Percentiles rank a stretch among this genome's conserved stretches.
Evolutionary conservation across 2,329 filamentous ascomycete species (phyloP).

Genomic region (Sporothrix globosa): DNA sequence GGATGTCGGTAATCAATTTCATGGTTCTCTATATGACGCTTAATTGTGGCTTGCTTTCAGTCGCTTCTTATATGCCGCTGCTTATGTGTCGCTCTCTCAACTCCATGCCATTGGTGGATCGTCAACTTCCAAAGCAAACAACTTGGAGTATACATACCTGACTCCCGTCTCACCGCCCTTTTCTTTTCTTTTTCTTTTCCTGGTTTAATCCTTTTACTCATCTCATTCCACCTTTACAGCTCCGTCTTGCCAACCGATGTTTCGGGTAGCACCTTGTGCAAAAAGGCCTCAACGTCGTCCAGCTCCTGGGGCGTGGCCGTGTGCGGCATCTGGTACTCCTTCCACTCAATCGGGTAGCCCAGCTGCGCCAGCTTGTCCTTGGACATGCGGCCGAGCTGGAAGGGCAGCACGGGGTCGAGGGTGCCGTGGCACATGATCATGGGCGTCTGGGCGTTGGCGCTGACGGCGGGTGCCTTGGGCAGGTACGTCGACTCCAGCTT

Average conservation of each 20-base stretch:
- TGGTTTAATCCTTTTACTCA: no score
- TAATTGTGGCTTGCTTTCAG: no score
- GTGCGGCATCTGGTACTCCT: constrained; percentile 74
- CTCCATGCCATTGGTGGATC: not conserved
- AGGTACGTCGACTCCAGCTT: constrained; percentile 68
- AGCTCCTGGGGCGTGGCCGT: constrained; percentile 78
- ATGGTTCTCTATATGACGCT: no score
- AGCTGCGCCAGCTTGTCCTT: constrained; percentile 67
- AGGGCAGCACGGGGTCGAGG: constrained; percentile 71
- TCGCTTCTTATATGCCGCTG: no score
- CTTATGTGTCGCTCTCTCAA: no score
- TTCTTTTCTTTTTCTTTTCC: not conserved
- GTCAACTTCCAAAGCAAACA: constrained; percentile 4
- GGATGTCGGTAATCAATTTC: no score
- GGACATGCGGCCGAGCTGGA: constrained; percentile 69
- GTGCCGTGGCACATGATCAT: constrained; percentile 91
- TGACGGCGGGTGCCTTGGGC: constrained; percentile 51
- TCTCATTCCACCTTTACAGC: constrained; percentile 25
- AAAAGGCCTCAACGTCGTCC: constrained; percentile 72
- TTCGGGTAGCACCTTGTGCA: constrained; percentile 53
- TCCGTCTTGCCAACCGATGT: constrained; percentile 42
- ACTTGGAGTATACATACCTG: not conserved
- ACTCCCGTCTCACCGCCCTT: not conserved
- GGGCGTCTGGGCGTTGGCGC: constrained; percentile 70
- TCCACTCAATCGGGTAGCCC: constrained; percentile 75